Evolutionary conservation across 2,329 filamentous ascomycete genomes (phyloP), one percentile per base, ranked within the genome.

Genomic region (Xylaria sp.): DNA sequence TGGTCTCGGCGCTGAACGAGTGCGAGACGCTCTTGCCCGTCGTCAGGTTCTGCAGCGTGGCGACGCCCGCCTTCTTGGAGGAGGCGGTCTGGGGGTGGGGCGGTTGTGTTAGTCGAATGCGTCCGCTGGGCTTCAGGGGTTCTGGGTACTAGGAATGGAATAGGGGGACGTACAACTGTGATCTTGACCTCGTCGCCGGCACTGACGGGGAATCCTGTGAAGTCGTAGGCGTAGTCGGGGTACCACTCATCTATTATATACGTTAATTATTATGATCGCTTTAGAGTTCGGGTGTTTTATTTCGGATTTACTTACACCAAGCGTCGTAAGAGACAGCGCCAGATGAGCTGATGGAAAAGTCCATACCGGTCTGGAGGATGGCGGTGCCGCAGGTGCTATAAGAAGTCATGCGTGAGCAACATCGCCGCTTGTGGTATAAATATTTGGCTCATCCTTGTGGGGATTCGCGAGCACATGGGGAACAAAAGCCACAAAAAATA

Each of bases 361-460:
- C 86, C 42, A 89, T 78, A 36, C 87, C 87, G 1, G 86, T 85
- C 75, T 89, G 86, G 4, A 89, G 78, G 61, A 89, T 88, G 7
- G 86, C 85, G 2, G 79, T 80, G 19, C 75, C 75, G 76, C 85
- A 89, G 4, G 85, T 87, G 72, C 51, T 55, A 17, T 55, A 36
- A 19, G 14, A 36, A 36, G 2, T 4, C 51, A 19, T n/a, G 8
- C 21, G 51, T 55, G 1, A 55, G 51, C 30, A 14, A 36, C 34
- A 55, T 19, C 12, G 36, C 17, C n/a, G 51, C 17, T 27, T 19
- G 21, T 55, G n/a, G n/a, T 32, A 2, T 2, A 53, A 34, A 6
- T 9, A 32, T 53, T 1, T 27, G 17, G 11, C 11, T 42, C 39
- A 5, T 42, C 17, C 39, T 14, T 12, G 11, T 14, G 12, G 39